phyloP scores from a whole-genome alignment of 495 filamentous ascomycete genomes.

The Pseudoneurospora amorphoporcata region DNA sequence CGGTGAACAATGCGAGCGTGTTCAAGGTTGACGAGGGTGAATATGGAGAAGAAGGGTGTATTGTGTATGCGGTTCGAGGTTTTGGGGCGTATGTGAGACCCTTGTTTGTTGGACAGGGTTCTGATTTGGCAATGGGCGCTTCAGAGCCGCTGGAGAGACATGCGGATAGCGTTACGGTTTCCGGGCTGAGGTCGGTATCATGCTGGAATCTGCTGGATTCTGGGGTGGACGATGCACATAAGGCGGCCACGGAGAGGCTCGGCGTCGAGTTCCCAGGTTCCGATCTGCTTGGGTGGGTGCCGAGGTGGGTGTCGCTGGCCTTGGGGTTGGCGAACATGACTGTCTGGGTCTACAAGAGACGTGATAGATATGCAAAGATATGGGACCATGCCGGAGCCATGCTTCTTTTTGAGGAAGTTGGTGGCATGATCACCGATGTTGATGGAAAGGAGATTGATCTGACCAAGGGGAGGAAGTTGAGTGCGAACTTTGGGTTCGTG shows the following conservation, averaged over 20 bases:
- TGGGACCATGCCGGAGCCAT: constrained; percentile 68
- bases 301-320: constrained; percentile 53
- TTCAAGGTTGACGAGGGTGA: constrained; percentile 34
- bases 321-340: constrained; percentile 50
- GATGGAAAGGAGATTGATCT: constrained; percentile 44
- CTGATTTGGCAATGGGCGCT: background rate
- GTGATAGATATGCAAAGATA: constrained; percentile 45
- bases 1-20: constrained; percentile 31
- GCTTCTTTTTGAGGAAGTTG: constrained; percentile 55
- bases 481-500: constrained; percentile 39
- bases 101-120: constrained; percentile 18
- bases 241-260: constrained; percentile 36
- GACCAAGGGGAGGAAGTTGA: constrained; percentile 31
- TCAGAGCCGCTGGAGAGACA: constrained; percentile 13
- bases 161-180: constrained; percentile 22
- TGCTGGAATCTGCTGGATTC: constrained; percentile 32
- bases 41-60: constrained; percentile 28
- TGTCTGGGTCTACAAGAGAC: constrained; percentile 49
- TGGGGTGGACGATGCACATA: constrained; percentile 32
- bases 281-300: constrained; percentile 53
- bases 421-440: constrained; percentile 53
- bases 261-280: constrained; percentile 39
- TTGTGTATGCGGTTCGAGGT: constrained; percentile 46
- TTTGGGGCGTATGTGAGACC: constrained; percentile 45
- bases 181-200: constrained; percentile 27